A percentile compares a stretch with the other conserved stretches of the same genome.
Conservation (phyloP, 352 stramenopile genomes). For the Globisporangium cylindrosporum region DNA sequence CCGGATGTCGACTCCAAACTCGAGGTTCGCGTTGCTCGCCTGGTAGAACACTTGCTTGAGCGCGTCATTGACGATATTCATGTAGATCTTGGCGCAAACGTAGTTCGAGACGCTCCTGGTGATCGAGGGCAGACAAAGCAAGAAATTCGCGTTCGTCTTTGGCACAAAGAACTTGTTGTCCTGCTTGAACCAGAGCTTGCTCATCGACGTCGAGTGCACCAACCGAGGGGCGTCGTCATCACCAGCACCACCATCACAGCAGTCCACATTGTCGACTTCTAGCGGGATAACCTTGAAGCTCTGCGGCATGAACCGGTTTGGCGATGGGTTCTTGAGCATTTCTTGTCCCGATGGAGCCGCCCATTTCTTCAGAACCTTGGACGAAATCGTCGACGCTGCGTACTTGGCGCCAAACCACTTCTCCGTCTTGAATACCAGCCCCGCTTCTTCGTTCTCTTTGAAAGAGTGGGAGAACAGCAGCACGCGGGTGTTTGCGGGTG, state of each 20-base stretch:
- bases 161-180: conserved; percentile 63
- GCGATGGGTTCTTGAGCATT: conserved; percentile 20
- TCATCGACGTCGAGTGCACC: conserved; percentile 29
- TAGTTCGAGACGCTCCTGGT: conserved; percentile 39
- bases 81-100: conserved; percentile 64
- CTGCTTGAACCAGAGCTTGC: conserved; percentile 77
- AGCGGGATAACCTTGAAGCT: conserved; percentile 46
- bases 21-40: conserved; percentile 52
- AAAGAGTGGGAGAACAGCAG: conserved; percentile 56
- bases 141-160: conserved; percentile 64
- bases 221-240: conserved; percentile 26
- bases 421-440: conserved; percentile 25
- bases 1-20: conserved; percentile 51
- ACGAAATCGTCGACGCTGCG: conserved; percentile 30
- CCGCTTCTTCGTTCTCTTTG: conserved; percentile 14
- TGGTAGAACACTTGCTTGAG: conserved; percentile 70
- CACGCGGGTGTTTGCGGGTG: conserved; percentile 52
- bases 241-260: background rate
- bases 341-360: background rate
- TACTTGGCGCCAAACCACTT: conserved; percentile 68
- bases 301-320: conserved; percentile 72
- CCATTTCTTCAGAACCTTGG: conserved; percentile 27
- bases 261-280: conserved; percentile 4
- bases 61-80: conserved; percentile 59
- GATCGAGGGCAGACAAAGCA: conserved; percentile 52